Conservation (phyloP, 2,329 filamentous ascomycete genomes). For the Chaetomiaceae sp. region DNA sequence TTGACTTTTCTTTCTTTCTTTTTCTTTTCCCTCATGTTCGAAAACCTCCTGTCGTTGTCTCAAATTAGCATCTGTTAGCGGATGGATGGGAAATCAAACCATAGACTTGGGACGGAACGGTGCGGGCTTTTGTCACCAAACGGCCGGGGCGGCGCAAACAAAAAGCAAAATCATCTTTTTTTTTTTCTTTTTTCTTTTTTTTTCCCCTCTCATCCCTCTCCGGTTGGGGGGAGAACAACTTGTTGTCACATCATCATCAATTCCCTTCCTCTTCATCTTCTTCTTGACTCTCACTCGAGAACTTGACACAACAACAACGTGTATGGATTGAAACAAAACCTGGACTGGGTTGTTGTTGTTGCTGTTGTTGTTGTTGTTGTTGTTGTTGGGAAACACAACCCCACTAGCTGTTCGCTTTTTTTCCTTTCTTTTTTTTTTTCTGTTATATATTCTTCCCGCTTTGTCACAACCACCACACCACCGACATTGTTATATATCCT, state of each 20-base stretch:
- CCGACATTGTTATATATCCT: background rate
- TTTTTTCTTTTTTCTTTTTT: background rate
- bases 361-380: too few species aligned
- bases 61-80: constrained; percentile 15
- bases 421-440: background rate
- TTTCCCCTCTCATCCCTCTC: too few species aligned
- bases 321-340: too few species aligned
- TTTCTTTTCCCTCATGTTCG: too few species aligned
- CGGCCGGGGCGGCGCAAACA: constrained; percentile 13
- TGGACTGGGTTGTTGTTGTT: background rate
- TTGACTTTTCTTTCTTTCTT: constrained; percentile 2
- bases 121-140: background rate
- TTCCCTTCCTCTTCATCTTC: background rate
- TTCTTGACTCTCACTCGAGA: background rate
- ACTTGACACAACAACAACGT: background rate
- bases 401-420: constrained; percentile 3
- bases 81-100: constrained; percentile 8
- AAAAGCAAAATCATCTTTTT: background rate
- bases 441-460: background rate
- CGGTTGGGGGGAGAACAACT: background rate
- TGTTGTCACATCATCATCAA: background rate
- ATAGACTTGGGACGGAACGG: constrained; percentile 15
- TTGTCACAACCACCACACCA: background rate
- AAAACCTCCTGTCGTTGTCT: constrained; percentile 10
- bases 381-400: too few species aligned